Evolutionary conservation across 2,329 filamentous ascomycete species (phyloP).

Genomic region (Alternaria sp.): DNA sequence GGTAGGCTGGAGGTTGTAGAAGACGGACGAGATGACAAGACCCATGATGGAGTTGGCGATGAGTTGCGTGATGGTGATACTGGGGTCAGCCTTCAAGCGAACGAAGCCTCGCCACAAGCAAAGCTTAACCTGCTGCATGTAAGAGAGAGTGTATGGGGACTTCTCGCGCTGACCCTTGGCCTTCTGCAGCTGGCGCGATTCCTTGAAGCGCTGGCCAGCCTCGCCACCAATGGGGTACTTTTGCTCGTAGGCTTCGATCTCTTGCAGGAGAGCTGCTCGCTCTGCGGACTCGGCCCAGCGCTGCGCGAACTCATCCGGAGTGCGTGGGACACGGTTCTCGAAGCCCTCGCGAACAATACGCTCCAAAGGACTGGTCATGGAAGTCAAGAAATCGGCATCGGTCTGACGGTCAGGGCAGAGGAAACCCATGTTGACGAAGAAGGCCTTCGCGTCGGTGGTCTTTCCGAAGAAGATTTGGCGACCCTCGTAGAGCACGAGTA

Average conservation of each 20-base stretch:
- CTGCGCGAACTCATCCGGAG: slow-evolving; percentile 58
- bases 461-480: slow-evolving; percentile 75
- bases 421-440: slow-evolving; percentile 76
- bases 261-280: slow-evolving; percentile 51
- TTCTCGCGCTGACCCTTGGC: slow-evolving; percentile 62
- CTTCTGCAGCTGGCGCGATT: slow-evolving; percentile 56
- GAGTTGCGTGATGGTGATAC: slow-evolving; percentile 70
- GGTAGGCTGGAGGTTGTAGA: slow-evolving; percentile 73
- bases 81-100: slow-evolving; percentile 77
- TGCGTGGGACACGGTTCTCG: slow-evolving; percentile 55
- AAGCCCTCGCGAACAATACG: slow-evolving; percentile 54
- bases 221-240: slow-evolving; percentile 56
- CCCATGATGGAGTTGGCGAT: slow-evolving; percentile 78
- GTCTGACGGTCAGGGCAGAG: slow-evolving; percentile 74
- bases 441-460: slow-evolving; percentile 67
- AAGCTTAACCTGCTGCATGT: slow-evolving; percentile 74
- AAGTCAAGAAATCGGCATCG: slow-evolving; percentile 78
- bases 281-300: slow-evolving; percentile 63
- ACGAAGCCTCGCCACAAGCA: slow-evolving; percentile 83
- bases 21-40: slow-evolving; percentile 80
- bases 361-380: slow-evolving; percentile 65
- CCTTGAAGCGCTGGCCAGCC: slow-evolving; percentile 53
- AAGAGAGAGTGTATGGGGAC: slow-evolving; percentile 85
- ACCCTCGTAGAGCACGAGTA: slow-evolving; percentile 70
- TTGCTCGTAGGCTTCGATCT: slow-evolving; percentile 56